These are phyloP conservation scores for Pelargonium cotyledonis DNA, from an alignment of 441 rosid species.

Conservation along the genomic window DNA sequence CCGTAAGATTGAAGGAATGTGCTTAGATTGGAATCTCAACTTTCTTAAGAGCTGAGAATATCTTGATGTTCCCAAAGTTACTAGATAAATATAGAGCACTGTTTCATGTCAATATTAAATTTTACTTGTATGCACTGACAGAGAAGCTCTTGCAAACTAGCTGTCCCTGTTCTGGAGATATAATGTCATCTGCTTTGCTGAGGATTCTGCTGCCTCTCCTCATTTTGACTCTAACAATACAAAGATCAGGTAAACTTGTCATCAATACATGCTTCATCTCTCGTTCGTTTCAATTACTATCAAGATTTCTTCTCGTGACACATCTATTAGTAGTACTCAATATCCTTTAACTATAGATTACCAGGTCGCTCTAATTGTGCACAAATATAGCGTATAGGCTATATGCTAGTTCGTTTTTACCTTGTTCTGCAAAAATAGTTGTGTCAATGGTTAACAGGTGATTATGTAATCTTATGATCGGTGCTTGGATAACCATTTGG, in stretches of 20 bases:
- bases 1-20: constrained; percentile 31
- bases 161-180: constrained; percentile 1
- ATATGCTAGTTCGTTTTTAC: too few relatives aligned
- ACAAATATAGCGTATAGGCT: too few relatives aligned
- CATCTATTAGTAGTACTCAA: too few relatives aligned
- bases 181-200: constrained; percentile 23
- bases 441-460: too few relatives aligned
- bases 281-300: too few relatives aligned
- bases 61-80: constrained; percentile 1
- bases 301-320: too few relatives aligned
- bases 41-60: constrained; percentile 29
- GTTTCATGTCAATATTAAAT: background rate
- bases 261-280: background rate
- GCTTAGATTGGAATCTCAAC: constrained; percentile 24
- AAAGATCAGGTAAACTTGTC: constrained; percentile 29
- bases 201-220: constrained; percentile 20
- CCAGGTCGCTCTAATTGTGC: too few relatives aligned
- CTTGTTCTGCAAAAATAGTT: too few relatives aligned
- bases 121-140: background rate
- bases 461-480: too few relatives aligned
- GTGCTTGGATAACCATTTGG: too few relatives aligned
- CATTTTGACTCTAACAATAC: constrained; percentile 15
- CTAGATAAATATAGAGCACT: background rate
- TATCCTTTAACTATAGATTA: too few relatives aligned
- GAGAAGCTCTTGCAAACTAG: background rate